Evolutionary conservation across 108 stramenopile genomes (phyloP).

Genomic region (Halocafeteria seosinensis): DNA sequence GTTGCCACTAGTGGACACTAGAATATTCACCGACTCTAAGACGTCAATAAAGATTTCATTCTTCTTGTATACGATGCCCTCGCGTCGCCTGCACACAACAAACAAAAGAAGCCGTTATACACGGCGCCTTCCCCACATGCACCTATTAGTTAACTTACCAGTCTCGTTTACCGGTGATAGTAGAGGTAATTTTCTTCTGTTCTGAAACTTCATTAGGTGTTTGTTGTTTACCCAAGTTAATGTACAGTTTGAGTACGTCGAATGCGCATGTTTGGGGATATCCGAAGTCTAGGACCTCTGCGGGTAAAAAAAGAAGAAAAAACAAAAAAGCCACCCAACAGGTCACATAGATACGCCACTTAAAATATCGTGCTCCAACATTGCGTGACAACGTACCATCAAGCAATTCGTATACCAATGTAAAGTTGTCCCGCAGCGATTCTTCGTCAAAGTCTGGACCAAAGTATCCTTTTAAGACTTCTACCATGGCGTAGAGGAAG

Average conservation of each 20-base stretch:
- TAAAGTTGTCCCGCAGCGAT: conserved; percentile 86
- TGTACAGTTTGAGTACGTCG: conserved; percentile 85
- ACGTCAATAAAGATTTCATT: conserved; percentile 99
- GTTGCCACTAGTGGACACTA: conserved; percentile 67
- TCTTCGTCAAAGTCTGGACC: conserved; percentile 83
- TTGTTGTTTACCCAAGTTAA: conserved; percentile 73
- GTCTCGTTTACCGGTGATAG: conserved; percentile 94
- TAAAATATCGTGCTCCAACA: too few relatives aligned
- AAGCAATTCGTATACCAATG: conserved; percentile 92
- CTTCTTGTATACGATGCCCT: conserved; percentile 91
- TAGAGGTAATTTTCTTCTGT: conserved; percentile 52
- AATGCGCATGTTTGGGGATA: conserved; percentile 95
- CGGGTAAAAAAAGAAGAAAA: too few relatives aligned
- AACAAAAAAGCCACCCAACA: too few relatives aligned
- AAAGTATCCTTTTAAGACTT: conserved; percentile 85
- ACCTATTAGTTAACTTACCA: conserved; percentile 47
- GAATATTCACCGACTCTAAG: conserved; percentile 78
- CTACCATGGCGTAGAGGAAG: conserved; percentile 77
- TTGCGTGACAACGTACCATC: conserved; percentile 49
- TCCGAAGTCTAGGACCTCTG: conserved; percentile 91
- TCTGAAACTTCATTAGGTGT: conserved; percentile 53
- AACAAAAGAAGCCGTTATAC: too few relatives aligned
- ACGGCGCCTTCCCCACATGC: too few relatives aligned
- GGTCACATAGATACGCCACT: too few relatives aligned
- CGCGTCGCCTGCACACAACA: conserved; percentile 36